Evolutionary conservation across 164 flowering plant species (phyloP), one percentile per base, ranked within the genome.

Genomic region (Vitis riparia): DNA sequence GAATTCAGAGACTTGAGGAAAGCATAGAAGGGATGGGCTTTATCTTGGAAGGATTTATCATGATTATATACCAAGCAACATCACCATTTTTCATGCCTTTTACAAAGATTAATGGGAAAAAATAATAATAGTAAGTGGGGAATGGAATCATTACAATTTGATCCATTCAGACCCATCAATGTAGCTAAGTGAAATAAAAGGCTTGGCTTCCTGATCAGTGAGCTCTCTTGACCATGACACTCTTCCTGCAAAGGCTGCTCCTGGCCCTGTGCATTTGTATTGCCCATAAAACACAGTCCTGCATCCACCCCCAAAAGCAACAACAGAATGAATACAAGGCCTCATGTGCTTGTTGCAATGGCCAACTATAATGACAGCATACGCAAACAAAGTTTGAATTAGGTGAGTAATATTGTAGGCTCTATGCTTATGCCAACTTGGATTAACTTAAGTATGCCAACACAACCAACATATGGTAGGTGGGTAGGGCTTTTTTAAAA

Each of bases 261-360:
- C 98, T 62, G 90, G 89, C 29, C 99, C 98, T 10, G 84, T 86
- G 82, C 99, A 96, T 68, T 91, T 96, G 89, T 96, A 96, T 71
- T 96, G 97, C 73, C 99, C 99, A 73, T 93, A 93, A 70, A 88
- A 96, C 62, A 93, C 97, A 19, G 97, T 93, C 91, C 99, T 95
- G 85, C 76, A 56, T 12, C 55, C 59, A 9, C n/a, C 65, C 48
- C 62, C 1, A 19, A 29, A 50, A 50, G 11, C 23, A 62, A 37
- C 49, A 13, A 44, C 50, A 56, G 29, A 14, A 57, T 57, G 29
- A 57, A 57, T 57, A 16, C 59, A 57, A 57, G 11, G 10, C 59
- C 59, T 17, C 59, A 57, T 57, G 9, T n/a, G 27, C 2, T 23
- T 23, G 27, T 23, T 1, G 2, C 27, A 23, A 23, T 23, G 27